Base-by-base conservation (phyloP, 257 asterid genomes). In the Scutellaria minor region DNA sequence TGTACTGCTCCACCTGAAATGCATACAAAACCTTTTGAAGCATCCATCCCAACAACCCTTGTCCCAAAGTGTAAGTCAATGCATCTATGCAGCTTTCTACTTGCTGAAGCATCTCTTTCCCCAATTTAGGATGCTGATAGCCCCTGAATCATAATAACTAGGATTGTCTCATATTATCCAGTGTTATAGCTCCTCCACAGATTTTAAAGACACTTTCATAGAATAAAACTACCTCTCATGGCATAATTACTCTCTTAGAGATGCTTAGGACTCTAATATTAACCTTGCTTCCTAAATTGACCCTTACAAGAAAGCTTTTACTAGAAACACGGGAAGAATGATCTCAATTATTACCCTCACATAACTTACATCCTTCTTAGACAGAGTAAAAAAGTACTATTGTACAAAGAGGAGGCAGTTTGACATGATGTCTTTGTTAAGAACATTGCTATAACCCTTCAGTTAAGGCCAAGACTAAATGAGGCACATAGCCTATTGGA, bases 271-370 rank as follows among this genome's bases (percentile, higher is more conserved):
- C 57, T 42, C 40, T 5, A 52, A 44, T 9, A 47, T 2, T 14
- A 27, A 44, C 7, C 57, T 22, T 62, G 44, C 64, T 53, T 53
- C 51, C 22, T 0, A 8, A 52, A 72, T 6, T 54, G 78, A 54
- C 58, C 40, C 35, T 53, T 54, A 18, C 66, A 52, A 64, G 50
- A 31, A 73, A 63, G 54, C 7, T 39, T 42, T 40, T 45, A 65
- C 52, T 27, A 54, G 53, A 65, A 31, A 53, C 8, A 8, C 18
- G 10, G 41, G 63, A 69, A 39, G 13, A 44, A 47, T n/a, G 55
- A 72, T 13, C 45, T 48, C 10, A 2, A 47, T 54, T 15, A 47
- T 18, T 60, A 10, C 20, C 47, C 54, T 71, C 35, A 22, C 18
- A 15, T 27, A 59, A 15, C 59, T 27, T 22, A 11, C 55, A 46